Conservation (phyloP, 2,329 filamentous ascomycete species). For the Piedraia hortae region DNA sequence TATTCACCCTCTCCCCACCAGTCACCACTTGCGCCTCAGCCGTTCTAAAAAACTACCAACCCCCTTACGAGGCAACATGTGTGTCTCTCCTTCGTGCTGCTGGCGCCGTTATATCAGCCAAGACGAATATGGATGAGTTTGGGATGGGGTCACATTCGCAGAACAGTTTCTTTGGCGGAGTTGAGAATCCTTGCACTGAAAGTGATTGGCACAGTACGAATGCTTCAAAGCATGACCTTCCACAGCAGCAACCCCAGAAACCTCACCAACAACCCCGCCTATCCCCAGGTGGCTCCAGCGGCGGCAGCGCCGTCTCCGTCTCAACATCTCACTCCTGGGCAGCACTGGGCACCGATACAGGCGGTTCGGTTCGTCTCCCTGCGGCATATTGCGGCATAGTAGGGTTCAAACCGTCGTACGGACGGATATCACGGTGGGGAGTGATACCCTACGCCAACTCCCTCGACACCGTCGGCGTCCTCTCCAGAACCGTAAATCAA, state of each 20-base stretch:
- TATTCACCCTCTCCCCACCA: constrained; percentile 19
- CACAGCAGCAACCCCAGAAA: too few relatives aligned
- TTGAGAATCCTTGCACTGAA: constrained; percentile 25
- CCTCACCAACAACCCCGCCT: constrained; percentile 11
- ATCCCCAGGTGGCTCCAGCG: constrained; percentile 72
- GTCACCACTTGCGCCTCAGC: constrained; percentile 70
- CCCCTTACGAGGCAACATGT: constrained; percentile 62
- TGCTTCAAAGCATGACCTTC: too few relatives aligned
- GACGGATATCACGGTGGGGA: constrained; percentile 58
- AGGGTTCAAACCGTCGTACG: constrained; percentile 82
- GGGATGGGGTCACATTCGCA: constrained; percentile 73
- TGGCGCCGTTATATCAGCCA: constrained; percentile 39
- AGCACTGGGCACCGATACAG: constrained; percentile 80
- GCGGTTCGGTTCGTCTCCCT: constrained; percentile 63
- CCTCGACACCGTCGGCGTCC: constrained; percentile 62
- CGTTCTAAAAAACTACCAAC: constrained; percentile 38
- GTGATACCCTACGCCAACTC: constrained; percentile 84
- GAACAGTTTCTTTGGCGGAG: constrained; percentile 38
- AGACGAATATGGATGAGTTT: constrained; percentile 88
- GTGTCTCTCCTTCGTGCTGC: constrained; percentile 35
- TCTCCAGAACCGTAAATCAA: constrained; percentile 29
- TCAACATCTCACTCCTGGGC: constrained; percentile 32
- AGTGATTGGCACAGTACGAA: too few relatives aligned
- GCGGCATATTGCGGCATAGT: constrained; percentile 63
- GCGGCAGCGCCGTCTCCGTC: constrained; percentile 74